These are phyloP conservation scores for Penicillium samsonianum DNA, from an alignment of 495 filamentous ascomycete species.

Conservation along the genomic window DNA sequence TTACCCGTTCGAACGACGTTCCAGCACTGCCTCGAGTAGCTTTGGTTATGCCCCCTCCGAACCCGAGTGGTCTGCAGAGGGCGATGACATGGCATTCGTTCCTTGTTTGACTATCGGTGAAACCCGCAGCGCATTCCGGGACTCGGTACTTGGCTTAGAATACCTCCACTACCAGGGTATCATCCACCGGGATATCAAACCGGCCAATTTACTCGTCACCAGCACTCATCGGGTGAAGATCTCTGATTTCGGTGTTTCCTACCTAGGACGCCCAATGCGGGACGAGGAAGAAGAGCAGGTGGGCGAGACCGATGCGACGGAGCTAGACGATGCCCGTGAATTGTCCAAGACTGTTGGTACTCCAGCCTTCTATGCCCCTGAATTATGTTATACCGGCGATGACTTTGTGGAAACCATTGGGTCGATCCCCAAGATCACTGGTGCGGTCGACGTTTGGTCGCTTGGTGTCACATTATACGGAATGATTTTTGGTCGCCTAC, in stretches of 20 bases:
- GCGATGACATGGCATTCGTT: constrained; percentile 87
- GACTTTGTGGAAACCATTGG: constrained; percentile 51
- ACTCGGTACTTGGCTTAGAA: constrained; percentile 90
- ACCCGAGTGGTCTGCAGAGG: constrained; percentile 49
- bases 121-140: constrained; percentile 84
- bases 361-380: constrained; percentile 95
- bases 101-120: constrained; percentile 86
- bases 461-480: constrained; percentile 95
- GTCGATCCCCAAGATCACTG: constrained; percentile 56
- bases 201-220: constrained; percentile 92
- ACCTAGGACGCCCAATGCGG: constrained; percentile 81
- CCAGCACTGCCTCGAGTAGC: constrained; percentile 50
- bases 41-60: constrained; percentile 60
- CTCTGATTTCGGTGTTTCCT: constrained; percentile 99
- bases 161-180: constrained; percentile 97
- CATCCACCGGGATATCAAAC: constrained; percentile 98
- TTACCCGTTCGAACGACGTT: constrained; percentile 47
- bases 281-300: constrained; percentile 77
- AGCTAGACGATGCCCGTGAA: constrained; percentile 88
- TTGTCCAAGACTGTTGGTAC: constrained; percentile 97
- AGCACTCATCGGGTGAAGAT: constrained; percentile 89
- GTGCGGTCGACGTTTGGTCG: constrained; percentile 94
- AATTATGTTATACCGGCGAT: constrained; percentile 80
- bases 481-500: constrained; percentile 87
- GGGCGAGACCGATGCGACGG: constrained; percentile 78